A percentile compares a stretch with the other conserved stretches of the same genome.
phyloP scores from a whole-genome alignment of 75 land plant species.

The Sequoiadendron giganteum region DNA sequence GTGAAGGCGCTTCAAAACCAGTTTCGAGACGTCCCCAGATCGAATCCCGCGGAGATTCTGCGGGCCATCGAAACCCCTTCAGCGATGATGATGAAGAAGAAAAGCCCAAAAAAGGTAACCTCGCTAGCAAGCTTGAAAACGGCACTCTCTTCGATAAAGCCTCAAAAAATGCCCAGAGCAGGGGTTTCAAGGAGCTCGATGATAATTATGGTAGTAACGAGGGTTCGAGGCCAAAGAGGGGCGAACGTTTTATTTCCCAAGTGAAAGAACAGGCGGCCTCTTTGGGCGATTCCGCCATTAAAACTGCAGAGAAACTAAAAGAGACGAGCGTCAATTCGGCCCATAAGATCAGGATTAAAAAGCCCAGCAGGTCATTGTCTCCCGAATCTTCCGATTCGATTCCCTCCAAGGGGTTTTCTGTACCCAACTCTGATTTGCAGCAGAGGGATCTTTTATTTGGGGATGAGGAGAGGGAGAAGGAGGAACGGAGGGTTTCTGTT shows the following conservation, averaged over 20 bases:
- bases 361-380: neutral
- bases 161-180: neutral
- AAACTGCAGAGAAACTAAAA: conserved; percentile 16
- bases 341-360: conserved; percentile 9
- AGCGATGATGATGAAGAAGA: conserved; percentile 10
- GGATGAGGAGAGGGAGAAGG: neutral
- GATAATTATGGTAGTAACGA: neutral
- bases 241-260: neutral
- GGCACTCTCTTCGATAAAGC: neutral
- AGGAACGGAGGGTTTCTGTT: neutral
- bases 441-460: neutral
- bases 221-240: neutral
- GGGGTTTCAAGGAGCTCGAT: neutral
- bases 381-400: neutral
- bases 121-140: neutral
- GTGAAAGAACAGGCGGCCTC: conserved; percentile 14
- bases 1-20: neutral
- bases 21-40: neutral
- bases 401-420: neutral
- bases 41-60: neutral
- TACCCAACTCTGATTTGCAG: neutral
- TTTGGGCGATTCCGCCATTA: conserved; percentile 13
- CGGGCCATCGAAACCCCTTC: neutral
- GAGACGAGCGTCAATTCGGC: conserved; percentile 10
- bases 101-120: conserved; percentile 6